Evolutionary conservation across 768 basidiomycete species (phyloP).

Genomic region (Gymnopilus dilepis): DNA sequence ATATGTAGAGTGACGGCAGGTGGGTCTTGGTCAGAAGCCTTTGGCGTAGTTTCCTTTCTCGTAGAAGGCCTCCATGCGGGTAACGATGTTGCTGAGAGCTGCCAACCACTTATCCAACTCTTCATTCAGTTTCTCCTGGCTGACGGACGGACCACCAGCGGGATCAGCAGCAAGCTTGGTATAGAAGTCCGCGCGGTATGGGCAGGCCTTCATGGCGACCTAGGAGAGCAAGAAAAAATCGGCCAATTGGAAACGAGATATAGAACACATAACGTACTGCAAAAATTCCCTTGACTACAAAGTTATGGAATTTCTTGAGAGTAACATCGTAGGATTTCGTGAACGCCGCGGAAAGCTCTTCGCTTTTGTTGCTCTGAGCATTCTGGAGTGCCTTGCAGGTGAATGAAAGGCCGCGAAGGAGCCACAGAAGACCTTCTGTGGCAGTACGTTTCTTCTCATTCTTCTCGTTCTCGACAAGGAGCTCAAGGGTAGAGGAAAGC

Average conservation of each 20-base stretch:
- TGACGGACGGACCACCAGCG: conserved; percentile 49
- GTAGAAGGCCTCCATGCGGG: conserved; percentile 63
- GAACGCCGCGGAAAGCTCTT: conserved; percentile 78
- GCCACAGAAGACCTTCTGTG: conserved; percentile 93
- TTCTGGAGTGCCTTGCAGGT: conserved; percentile 81
- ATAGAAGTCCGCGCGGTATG: conserved; percentile 72
- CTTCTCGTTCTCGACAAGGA: conserved; percentile 84
- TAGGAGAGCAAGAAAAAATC: conserved; percentile 27
- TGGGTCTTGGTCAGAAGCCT: conserved; percentile 39
- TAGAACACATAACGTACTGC: conserved; percentile 44
- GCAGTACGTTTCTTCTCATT: conserved; percentile 85
- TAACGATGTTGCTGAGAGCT: conserved; percentile 60
- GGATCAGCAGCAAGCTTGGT: conserved; percentile 66
- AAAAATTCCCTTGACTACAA: conserved; percentile 69
- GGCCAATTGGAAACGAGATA: background rate
- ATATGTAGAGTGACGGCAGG: background rate
- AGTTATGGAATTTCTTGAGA: conserved; percentile 85
- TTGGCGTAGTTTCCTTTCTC: conserved; percentile 61
- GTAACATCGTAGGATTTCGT: conserved; percentile 80
- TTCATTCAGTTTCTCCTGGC: conserved; percentile 56
- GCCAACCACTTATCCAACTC: conserved; percentile 71
- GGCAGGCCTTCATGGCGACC: conserved; percentile 71
- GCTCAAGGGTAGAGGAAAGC: conserved; percentile 79
- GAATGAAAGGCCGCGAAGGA: conserved; percentile 89
- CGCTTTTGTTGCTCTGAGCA: conserved; percentile 64